Evolutionary conservation across 148 eudicot species (phyloP), one percentile per base, ranked within the genome.

Genomic region (Chenopodium quinoa): DNA sequence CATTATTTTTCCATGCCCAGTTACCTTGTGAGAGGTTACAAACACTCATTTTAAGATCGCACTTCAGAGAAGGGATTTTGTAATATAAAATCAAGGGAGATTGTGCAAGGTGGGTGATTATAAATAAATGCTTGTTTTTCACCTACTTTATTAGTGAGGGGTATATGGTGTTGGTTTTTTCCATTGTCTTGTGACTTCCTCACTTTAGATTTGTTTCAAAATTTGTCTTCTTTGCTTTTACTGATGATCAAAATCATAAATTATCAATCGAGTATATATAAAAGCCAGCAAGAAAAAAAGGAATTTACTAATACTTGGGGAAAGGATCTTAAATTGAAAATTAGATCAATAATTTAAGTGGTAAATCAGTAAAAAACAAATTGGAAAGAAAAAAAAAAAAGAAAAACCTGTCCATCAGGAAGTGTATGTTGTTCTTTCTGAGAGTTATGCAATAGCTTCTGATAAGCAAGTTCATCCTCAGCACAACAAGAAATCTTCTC

Each of bases 351-450:
- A 54, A 40, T 11, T 47, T 16, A 74, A 13, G 34, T 31, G 40
- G 13, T 48, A 27, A 47, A 31, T 73, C 54, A 50, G 16, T 50
- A 50, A 50, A 48, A 9, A 9, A 6, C 4, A 6, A 32, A 32
- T 32, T 32, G 34, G 9, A 11, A 48, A 48, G 0, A 13, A 9
- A 20, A 34, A 29, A 29, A 12, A 11, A 27, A 34, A 22, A 31
- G 17, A 52, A 80, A 56, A 81, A 92, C 97, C 95, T 93, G 97
- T 76, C 97, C 97, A 90, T 93, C 97, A 44, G 97, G 97, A 50
- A 93, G 90, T 17, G 87, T 89, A 75, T 93, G 97, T 67, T 89
- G 87, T 86, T 93, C 95, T 85, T 90, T 87, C 76, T 31, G 89
- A 81, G 87, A 90, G 23, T 86, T 84, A 27, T 74, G 82, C 78